Conservation (phyloP, 495 filamentous ascomycete genomes). For the Penicillium fimorum region DNA sequence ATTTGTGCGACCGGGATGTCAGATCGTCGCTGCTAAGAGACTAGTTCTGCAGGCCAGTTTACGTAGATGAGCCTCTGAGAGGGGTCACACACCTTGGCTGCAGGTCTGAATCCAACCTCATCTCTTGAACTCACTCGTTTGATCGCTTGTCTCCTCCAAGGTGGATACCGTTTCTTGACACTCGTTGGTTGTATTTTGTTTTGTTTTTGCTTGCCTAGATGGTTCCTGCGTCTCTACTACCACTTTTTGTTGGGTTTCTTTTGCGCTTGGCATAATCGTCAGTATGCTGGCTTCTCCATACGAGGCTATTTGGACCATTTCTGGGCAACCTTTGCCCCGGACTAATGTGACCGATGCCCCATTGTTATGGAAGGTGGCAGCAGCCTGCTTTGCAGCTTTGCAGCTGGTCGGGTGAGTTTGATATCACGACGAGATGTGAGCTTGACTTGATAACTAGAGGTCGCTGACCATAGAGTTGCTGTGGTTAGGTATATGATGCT, state of each 20-base stretch:
- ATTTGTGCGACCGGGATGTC: neutral
- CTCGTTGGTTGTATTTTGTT: neutral
- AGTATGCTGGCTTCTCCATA: neutral
- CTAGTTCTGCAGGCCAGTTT: constrained; percentile 5
- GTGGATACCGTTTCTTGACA: neutral
- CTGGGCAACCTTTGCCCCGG: neutral
- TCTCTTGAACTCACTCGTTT: neutral
- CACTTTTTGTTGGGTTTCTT: neutral
- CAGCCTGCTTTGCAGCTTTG: neutral
- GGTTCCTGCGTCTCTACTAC: neutral
- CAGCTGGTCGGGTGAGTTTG: constrained; percentile 6
- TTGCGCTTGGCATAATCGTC: neutral
- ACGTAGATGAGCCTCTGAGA: neutral
- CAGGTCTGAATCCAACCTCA: neutral
- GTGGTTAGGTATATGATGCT: constrained; percentile 5
- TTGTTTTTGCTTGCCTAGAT: neutral
- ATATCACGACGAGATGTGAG: neutral
- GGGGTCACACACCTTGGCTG: constrained; percentile 1
- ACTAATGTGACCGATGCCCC: neutral
- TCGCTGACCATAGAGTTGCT: neutral
- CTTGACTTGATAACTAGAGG: neutral
- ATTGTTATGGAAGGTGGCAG: neutral
- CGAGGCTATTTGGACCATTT: neutral
- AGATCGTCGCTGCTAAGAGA: constrained; percentile 2
- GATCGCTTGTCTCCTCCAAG: neutral